phyloP scores from a whole-genome alignment of 2,329 filamentous ascomycete species.

The Xylaria digitata region DNA sequence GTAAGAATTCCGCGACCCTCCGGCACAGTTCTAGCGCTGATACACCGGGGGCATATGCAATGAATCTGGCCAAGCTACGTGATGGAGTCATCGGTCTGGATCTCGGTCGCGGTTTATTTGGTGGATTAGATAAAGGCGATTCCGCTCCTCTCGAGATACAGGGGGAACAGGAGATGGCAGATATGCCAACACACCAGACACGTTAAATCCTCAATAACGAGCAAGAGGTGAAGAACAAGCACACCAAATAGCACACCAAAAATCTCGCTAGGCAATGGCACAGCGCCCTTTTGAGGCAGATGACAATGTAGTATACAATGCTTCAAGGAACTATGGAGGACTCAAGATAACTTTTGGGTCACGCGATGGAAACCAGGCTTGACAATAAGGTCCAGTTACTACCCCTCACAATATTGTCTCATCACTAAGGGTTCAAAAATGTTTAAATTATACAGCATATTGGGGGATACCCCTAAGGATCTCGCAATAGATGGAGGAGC shows the following conservation, averaged over 20 bases:
- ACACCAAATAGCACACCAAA: background rate
- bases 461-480: slow-evolving; percentile 1
- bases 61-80: slow-evolving; percentile 54
- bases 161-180: slow-evolving; percentile 45
- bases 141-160: slow-evolving; percentile 4
- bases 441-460: slow-evolving; percentile 11
- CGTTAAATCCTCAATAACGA: slow-evolving; percentile 21
- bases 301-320: background rate
- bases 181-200: slow-evolving; percentile 37
- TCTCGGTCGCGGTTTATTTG: slow-evolving; percentile 60
- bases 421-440: background rate
- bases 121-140: slow-evolving; percentile 35
- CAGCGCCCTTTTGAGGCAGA: background rate
- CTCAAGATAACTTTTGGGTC: background rate
- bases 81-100: slow-evolving; percentile 62
- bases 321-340: background rate
- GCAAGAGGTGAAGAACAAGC: slow-evolving; percentile 31
- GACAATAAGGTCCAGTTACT: background rate
- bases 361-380: background rate
- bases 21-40: slow-evolving; percentile 61
- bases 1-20: slow-evolving; percentile 51
- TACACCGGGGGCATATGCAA: slow-evolving; percentile 57
- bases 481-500: slow-evolving; percentile 5
- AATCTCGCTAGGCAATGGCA: background rate
- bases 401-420: background rate